Evolutionary conservation across 768 basidiomycete species (phyloP).

Genomic region (Lactifluus piperatus): DNA sequence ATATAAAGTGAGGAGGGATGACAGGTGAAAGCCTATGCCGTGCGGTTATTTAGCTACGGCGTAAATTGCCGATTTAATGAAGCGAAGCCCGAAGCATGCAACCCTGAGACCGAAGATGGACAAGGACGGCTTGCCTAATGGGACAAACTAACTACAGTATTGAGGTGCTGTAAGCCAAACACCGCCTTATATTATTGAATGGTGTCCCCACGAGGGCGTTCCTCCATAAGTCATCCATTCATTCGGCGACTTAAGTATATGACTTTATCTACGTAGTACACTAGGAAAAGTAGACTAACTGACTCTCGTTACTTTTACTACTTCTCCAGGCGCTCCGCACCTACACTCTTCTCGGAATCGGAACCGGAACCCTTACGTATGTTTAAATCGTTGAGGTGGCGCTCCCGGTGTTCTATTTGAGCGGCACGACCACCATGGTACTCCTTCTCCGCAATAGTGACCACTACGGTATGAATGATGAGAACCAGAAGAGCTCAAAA

Average conservation of each 20-base stretch:
- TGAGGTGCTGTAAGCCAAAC: not conserved
- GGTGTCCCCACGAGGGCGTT: not conserved
- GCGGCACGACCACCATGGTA: conserved; percentile 11
- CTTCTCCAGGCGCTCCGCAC: not conserved
- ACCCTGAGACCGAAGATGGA: no score
- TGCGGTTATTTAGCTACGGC: no score
- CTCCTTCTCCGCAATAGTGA: conserved; percentile 3
- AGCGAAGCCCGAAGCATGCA: no score
- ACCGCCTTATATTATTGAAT: not conserved
- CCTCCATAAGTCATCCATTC: not conserved
- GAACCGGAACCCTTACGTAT: not conserved
- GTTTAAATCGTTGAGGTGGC: not conserved
- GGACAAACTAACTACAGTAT: not conserved
- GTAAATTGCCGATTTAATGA: no score
- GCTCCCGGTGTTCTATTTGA: not conserved
- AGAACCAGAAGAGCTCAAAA: not conserved
- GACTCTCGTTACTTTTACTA: not conserved
- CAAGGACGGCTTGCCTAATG: not conserved
- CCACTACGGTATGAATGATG: conserved; percentile 4
- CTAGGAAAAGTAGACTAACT: no score
- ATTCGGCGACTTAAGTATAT: not conserved
- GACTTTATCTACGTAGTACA: not conserved
- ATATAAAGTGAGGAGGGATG: not conserved
- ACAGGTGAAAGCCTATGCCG: not conserved
- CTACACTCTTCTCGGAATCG: conserved; percentile 3